These are phyloP conservation scores for Wallacemonas rigidus DNA, from an alignment of 208 protist species.

Conservation along the genomic window DNA sequence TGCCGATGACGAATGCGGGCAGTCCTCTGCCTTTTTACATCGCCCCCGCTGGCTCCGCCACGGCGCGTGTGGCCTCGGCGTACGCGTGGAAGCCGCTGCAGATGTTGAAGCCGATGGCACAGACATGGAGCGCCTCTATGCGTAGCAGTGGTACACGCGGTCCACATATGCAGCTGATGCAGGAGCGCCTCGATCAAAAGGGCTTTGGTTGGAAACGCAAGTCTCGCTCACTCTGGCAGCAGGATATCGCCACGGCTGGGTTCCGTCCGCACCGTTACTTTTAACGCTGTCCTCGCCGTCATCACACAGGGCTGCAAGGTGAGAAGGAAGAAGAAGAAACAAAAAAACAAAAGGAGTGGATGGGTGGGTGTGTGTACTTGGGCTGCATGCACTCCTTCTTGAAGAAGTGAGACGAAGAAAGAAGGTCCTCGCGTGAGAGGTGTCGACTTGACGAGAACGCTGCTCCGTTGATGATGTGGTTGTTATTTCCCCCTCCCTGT, in stretches of 20 bases:
- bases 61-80: constrained; percentile 5
- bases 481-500: too few relatives aligned
- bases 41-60: constrained; percentile 3
- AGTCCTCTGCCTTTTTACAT: constrained; percentile 10
- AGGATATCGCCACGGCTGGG: constrained; percentile 78
- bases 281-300: constrained; percentile 23
- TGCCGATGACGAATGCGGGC: not conserved
- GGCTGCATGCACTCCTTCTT: too few relatives aligned
- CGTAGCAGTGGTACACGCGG: constrained; percentile 68
- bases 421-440: too few relatives aligned
- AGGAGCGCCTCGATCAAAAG: constrained; percentile 83
- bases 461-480: too few relatives aligned
- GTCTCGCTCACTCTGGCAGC: constrained; percentile 85
- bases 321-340: constrained; percentile 14
- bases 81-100: constrained; percentile 63
- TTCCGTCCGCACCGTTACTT: constrained; percentile 87
- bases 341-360: not conserved
- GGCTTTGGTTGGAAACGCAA: constrained; percentile 90
- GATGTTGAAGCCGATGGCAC: constrained; percentile 79
- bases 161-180: constrained; percentile 73
- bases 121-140: constrained; percentile 52
- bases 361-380: too few relatives aligned
- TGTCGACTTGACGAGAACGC: too few relatives aligned
- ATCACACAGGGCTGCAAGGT: not conserved
- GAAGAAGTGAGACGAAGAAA: too few relatives aligned